Evolutionary conservation across 768 basidiomycete species (phyloP).

Genomic region (Collybia nuda): DNA sequence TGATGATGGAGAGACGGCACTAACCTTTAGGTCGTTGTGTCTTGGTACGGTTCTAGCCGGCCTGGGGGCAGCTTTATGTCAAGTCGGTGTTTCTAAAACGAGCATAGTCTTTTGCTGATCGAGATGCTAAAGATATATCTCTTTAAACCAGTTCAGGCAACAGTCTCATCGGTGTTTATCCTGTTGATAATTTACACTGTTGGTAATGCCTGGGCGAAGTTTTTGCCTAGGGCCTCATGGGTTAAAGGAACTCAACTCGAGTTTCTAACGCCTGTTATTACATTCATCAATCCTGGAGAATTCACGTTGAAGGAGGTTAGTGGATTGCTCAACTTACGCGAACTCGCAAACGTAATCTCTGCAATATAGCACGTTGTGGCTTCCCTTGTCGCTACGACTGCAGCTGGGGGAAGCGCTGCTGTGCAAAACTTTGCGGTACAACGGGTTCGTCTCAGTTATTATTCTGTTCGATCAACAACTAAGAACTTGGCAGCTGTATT

Average conservation of each 20-base stretch:
- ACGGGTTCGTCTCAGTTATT: conserved; percentile 30
- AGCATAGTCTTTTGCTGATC: not conserved
- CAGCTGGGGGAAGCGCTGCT: conserved; percentile 49
- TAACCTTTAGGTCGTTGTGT: conserved; percentile 55
- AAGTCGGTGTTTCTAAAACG: conserved; percentile 32
- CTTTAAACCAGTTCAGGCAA: conserved; percentile 56
- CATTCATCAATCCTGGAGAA: conserved; percentile 56
- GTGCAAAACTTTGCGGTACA: conserved; percentile 65
- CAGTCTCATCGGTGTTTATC: conserved; percentile 57
- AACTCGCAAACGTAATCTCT: not conserved
- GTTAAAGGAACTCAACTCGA: conserved; percentile 45
- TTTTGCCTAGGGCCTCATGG: conserved; percentile 40
- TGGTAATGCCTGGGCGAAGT: conserved; percentile 49
- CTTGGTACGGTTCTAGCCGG: conserved; percentile 59
- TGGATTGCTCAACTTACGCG: not conserved
- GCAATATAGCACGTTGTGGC: conserved; percentile 53
- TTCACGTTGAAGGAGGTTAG: conserved; percentile 60
- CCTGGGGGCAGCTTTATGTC: conserved; percentile 55
- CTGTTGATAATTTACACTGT: conserved; percentile 51
- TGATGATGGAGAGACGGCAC: conserved; percentile 55
- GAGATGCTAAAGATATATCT: conserved; percentile 44
- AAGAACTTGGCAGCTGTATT: conserved; percentile 48
- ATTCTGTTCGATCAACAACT: not conserved
- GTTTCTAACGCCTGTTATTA: conserved; percentile 36
- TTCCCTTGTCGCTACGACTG: conserved; percentile 56